Base-by-base conservation (phyloP, 306 rosid species). In the Sphenostylis stenocarpa region DNA sequence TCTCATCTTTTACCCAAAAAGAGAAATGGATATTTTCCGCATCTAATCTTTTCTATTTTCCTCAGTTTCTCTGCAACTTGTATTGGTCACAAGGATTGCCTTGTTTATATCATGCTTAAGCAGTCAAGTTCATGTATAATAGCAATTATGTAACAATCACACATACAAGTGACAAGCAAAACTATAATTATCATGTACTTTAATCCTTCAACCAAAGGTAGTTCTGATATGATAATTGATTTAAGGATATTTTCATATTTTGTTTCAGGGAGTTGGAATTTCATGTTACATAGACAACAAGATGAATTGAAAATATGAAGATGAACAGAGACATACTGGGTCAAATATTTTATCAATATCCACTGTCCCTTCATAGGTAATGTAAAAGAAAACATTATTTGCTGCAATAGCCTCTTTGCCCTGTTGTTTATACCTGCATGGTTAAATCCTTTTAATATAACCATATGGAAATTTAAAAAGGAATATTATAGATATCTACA, bases 301-400 rank as follows among this genome's bases (percentile, higher is more conserved):
- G 70, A 13, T 48, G 57, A 79, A 31, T 61, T 62, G 72, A 19
- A 65, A 34, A 58, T 75, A n/a, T n/a, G n/a, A 64, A 51, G 82
- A 45, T 52, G 80, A 79, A 73, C 72, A n/a, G 29, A 67, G 11
- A 87, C 93, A 77, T 90, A 95, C 99, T 51, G 97, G 96, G 68
- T 95, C 96, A 44, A 90, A 83, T 66, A 95, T 95, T 84, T 95
- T 95, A 85, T 92, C 99, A 82, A 95, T 92, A 84, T 95, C 93
- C 73, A 95, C 94, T 43, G 97, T 85, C 81, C 99, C 97, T 85
- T 92, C 98, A 73, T 95, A 95, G 45, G 99, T 92, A 61, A 89
- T 87, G 85, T 95, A 92, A 80, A 90, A 95, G 90, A 95, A 95
- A 81, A 92, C 94, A 86, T 92, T 95, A 83, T 92, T 91, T 69